Percentiles rank a stretch among this genome's conserved stretches.
These are phyloP conservation scores for Stemphylium lycopersici DNA, from an alignment of 2,329 filamentous ascomycete genomes.

Conservation along the genomic window DNA sequence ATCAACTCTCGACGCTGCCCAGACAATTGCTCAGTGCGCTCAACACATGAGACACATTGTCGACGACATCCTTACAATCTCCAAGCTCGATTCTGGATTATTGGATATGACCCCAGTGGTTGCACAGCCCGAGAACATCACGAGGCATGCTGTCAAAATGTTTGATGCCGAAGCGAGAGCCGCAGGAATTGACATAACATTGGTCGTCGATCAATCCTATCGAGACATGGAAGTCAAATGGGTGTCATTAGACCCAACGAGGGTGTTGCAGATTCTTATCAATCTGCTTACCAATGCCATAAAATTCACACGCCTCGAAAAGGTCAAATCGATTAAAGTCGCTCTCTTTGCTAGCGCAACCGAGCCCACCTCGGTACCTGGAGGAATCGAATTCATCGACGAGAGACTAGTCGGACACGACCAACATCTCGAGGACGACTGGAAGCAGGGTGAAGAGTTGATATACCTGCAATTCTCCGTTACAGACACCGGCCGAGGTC, in stretches of 20 bases:
- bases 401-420: conserved; percentile 28
- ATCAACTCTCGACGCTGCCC: conserved; percentile 42
- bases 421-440: conserved; percentile 36
- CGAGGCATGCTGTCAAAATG: conserved; percentile 45
- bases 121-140: conserved; percentile 43
- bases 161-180: conserved; percentile 46
- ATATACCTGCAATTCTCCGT: conserved; percentile 46
- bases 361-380: conserved; percentile 39
- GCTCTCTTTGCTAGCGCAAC: conserved; percentile 41
- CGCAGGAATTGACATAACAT: conserved; percentile 33
- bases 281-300: conserved; percentile 53
- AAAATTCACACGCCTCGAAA: conserved; percentile 51
- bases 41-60: conserved; percentile 56
- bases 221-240: conserved; percentile 45
- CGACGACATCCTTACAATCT: conserved; percentile 54
- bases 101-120: conserved; percentile 51
- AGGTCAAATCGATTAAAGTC: conserved; percentile 41
- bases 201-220: conserved; percentile 47
- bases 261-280: conserved; percentile 48
- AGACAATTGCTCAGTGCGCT: conserved; percentile 53
- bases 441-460: conserved; percentile 37
- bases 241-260: conserved; percentile 51
- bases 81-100: conserved; percentile 53
- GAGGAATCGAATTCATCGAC: conserved; percentile 38
- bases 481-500: conserved; percentile 50